phyloP scores from a whole-genome alignment of 2,329 filamentous ascomycete species.

The Aspergillus transmontanensis region DNA sequence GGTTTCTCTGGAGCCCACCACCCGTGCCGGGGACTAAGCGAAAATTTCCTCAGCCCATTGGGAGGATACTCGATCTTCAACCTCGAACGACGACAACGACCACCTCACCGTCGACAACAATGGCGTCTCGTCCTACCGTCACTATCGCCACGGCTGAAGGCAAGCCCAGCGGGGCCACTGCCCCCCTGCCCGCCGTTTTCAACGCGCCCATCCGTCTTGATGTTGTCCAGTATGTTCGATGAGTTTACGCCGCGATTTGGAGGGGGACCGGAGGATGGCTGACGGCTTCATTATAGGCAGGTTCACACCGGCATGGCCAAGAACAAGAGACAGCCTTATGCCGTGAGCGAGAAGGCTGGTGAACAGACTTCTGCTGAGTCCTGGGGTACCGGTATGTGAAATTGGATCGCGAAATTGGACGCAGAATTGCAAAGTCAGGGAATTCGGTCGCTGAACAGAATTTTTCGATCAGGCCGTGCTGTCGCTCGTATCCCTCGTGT shows the following conservation, averaged over 20 bases:
- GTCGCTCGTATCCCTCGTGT: conserved; percentile 99
- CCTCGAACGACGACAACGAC: conserved; percentile 43
- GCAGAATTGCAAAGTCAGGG: neutral
- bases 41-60: conserved; percentile 46
- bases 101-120: conserved; percentile 55
- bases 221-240: conserved; percentile 83
- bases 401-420: conserved; percentile 15
- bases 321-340: conserved; percentile 99
- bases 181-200: conserved; percentile 96
- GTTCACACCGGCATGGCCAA: conserved; percentile 99
- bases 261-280: conserved; percentile 29
- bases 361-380: conserved; percentile 99
- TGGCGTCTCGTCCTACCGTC: conserved; percentile 97
- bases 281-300: conserved; percentile 50
- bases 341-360: conserved; percentile 99
- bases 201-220: conserved; percentile 95
- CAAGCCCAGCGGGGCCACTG: conserved; percentile 82
- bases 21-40: conserved; percentile 38
- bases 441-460: conserved; percentile 14
- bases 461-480: conserved; percentile 72
- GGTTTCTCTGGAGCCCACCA: conserved; percentile 33
- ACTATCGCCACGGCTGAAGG: conserved; percentile 97
- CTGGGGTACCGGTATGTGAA: conserved; percentile 92
- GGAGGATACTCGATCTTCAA: conserved; percentile 38
- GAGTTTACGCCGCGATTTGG: conserved; percentile 13